A percentile compares a stretch with the other conserved stretches of the same genome.
Conservation (phyloP, 225 moss, liverwort and hornwort species). For the Straminergon stramineum region DNA sequence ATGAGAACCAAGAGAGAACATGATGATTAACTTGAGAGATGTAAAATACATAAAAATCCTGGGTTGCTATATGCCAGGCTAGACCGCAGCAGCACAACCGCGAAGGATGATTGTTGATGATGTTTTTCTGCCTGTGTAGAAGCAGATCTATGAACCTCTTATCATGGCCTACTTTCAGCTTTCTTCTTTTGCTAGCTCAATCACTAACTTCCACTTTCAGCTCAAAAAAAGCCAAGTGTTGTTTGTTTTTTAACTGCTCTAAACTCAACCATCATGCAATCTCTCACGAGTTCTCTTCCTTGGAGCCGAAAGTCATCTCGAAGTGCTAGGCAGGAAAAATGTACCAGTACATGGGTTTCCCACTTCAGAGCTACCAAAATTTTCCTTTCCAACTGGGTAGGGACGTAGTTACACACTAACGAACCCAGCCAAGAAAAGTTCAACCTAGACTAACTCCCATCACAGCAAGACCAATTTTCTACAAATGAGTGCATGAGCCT, state of each 20-base stretch:
- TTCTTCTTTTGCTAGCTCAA: neutral
- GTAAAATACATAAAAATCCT: constrained; percentile 42
- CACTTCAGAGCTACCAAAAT: neutral
- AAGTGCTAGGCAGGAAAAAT: neutral
- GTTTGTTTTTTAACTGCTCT: neutral
- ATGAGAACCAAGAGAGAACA: neutral
- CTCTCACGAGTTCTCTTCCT: neutral
- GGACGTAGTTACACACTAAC: neutral
- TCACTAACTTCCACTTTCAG: neutral
- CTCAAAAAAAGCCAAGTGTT: neutral
- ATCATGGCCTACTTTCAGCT: neutral
- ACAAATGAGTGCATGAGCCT: neutral
- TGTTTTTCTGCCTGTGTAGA: neutral
- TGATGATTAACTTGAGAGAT: constrained; percentile 28
- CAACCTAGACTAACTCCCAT: neutral
- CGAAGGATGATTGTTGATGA: constrained; percentile 1
- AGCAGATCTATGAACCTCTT: neutral
- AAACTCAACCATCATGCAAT: constrained; percentile 24
- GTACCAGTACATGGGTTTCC: neutral
- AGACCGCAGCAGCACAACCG: constrained; percentile 38
- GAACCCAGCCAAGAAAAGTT: neutral
- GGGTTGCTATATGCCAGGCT: constrained; percentile 35
- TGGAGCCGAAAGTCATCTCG: neutral
- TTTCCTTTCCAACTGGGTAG: neutral
- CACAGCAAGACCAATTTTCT: neutral